Conservation (phyloP, 2,329 filamentous ascomycete genomes). For the Ophiobolus disseminans region DNA sequence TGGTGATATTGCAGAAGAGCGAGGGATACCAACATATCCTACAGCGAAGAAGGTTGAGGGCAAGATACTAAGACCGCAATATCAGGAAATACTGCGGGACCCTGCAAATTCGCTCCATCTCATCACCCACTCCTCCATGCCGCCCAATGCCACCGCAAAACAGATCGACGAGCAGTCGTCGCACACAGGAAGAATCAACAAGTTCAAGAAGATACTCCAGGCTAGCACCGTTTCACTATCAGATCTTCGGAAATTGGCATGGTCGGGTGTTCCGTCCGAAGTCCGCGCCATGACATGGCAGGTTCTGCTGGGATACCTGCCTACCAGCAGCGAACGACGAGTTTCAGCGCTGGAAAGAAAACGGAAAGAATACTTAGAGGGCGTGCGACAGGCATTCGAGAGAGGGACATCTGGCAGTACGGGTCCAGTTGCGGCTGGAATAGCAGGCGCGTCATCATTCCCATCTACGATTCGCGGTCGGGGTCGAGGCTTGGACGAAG, state of each 20-base stretch:
- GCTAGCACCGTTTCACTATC: constrained; percentile 85
- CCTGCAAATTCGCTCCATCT: constrained; percentile 95
- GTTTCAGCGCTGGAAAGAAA: constrained; percentile 91
- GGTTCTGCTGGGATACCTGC: constrained; percentile 89
- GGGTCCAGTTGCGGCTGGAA: constrained; percentile 60
- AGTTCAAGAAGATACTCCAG: constrained; percentile 96
- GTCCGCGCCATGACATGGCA: constrained; percentile 99
- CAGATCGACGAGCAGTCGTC: constrained; percentile 86
- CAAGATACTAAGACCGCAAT: constrained; percentile 95
- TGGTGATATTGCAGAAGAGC: constrained; percentile 91
- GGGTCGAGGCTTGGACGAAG: constrained; percentile 85
- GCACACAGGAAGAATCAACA: constrained; percentile 92
- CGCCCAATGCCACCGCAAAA: constrained; percentile 77
- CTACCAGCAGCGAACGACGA: constrained; percentile 92
- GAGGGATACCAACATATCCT: constrained; percentile 82
- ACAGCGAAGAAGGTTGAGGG: constrained; percentile 88
- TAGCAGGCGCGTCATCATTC: constrained; percentile 52
- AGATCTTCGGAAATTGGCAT: constrained; percentile 84
- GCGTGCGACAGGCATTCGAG: constrained; percentile 74
- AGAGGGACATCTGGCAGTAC: constrained; percentile 55
- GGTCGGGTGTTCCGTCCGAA: constrained; percentile 94
- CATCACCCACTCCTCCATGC: constrained; percentile 82
- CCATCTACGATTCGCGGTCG: constrained; percentile 62
- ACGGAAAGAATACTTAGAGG: constrained; percentile 94
- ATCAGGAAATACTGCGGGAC: constrained; percentile 87